A percentile compares a stretch with the other conserved stretches of the same genome.
Evolutionary conservation across 257 asterid species (phyloP).

Genomic region (Solanum corneliomulleri): DNA sequence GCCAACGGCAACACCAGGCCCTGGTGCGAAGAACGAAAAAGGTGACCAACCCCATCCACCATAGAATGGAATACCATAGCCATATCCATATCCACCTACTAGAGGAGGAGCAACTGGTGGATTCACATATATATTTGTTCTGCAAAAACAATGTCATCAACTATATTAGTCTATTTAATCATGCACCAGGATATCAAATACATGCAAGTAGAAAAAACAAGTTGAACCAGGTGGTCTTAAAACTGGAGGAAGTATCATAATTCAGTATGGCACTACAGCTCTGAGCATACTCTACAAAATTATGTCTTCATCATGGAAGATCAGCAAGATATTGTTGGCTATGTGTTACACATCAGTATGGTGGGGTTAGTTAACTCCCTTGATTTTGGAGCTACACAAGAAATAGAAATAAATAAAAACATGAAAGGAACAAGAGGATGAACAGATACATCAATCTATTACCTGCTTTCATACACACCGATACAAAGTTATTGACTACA

Average conservation of each 20-base stretch:
- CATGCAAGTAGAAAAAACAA: not conserved
- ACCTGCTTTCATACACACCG: not conserved
- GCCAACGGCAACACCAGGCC: conserved; percentile 72
- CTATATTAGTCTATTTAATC: not conserved
- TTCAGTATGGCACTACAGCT: not conserved
- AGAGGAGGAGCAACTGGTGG: conserved; percentile 88
- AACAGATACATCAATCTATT: not conserved
- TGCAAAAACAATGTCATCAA: conserved; percentile 1
- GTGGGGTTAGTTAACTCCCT: not conserved
- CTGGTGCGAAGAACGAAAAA: conserved; percentile 83
- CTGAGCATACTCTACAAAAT: not conserved
- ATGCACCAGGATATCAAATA: not conserved
- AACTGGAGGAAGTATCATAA: not conserved
- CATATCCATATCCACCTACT: conserved; percentile 77
- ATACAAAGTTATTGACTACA: not conserved
- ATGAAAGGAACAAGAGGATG: not conserved
- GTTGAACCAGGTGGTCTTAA: not conserved
- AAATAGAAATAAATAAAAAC: not conserved
- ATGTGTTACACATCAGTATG: not conserved
- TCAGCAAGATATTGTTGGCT: not conserved
- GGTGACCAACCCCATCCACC: conserved; percentile 98
- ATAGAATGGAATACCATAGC: conserved; percentile 52
- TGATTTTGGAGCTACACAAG: not conserved
- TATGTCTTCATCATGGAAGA: not conserved
- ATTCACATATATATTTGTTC: conserved; percentile 70